Base-by-base conservation (phyloP, 257 asterid genomes). In the Echites panduratus region DNA sequence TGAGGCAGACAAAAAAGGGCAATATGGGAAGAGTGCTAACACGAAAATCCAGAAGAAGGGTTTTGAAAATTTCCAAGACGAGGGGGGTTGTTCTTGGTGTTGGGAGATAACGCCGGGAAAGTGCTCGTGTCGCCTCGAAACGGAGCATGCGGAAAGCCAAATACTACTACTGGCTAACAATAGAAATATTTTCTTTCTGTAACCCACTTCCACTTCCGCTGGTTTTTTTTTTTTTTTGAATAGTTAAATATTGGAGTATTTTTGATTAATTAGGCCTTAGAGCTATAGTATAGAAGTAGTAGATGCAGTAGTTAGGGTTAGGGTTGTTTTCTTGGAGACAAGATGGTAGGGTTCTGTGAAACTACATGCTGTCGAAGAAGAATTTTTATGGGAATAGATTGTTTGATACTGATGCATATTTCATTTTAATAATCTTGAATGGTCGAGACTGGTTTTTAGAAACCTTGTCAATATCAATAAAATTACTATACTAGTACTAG, bases 121-220 rank as follows among this genome's bases (percentile, higher is more conserved):
- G 89, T 89, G 95, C 86, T 82, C 88, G 86, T 89, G 92, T 87
- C 90, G 85, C 95, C 92, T 89, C 92, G 90, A 87, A 79, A 80
- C 74, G 79, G 77, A 72, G 79, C 85, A 79, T 35, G 4, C 50
- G 38, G 38, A 67, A 66, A 38, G 13, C 29, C n/a, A 20, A 63
- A 63, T 29, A 17, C 7, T 35, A 35, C 19, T 62, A 32, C 9
- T 32, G 32, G 7, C 24, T n/a, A n/a, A n/a, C n/a, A n/a, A n/a
- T n/a, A n/a, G 24, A 16, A 13, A 27, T 14, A 35, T 57, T 32
- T 59, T 49, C 52, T 48, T 38, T 70, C 75, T 59, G 78, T 49
- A 54, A 52, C 71, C 73, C 78, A 66, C 73, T 74, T 1, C 8
- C 26, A n/a, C n/a, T n/a, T n/a, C n/a, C n/a, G n/a, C n/a, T n/a